Evolutionary conservation across 148 eudicot genomes (phyloP).

Genomic region (Pharnaceum exiguum): DNA sequence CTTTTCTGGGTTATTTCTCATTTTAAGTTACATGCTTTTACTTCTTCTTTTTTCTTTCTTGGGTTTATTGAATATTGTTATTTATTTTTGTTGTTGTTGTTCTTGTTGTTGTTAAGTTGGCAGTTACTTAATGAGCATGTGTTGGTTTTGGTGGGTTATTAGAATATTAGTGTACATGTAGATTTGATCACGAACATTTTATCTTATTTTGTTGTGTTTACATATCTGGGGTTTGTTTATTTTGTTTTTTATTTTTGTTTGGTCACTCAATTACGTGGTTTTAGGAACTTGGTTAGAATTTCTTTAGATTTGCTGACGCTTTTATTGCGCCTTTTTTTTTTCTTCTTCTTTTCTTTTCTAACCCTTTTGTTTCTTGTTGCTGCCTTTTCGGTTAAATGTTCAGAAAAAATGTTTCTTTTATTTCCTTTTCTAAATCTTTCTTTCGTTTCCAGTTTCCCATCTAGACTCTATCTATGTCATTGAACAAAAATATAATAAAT

Average conservation of each 20-base stretch:
- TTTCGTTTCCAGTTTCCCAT: too few relatives aligned
- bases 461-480: too few relatives aligned
- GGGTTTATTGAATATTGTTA: background rate
- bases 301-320: constrained; percentile 9
- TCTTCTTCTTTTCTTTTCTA: background rate
- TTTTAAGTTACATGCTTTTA: background rate
- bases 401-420: too few relatives aligned
- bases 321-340: background rate
- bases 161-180: too few relatives aligned
- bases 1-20: background rate
- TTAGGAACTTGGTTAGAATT: constrained; percentile 1
- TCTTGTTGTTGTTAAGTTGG: constrained; percentile 6
- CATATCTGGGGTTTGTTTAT: background rate
- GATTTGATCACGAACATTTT: constrained; percentile 15
- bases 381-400: background rate
- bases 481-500: too few relatives aligned
- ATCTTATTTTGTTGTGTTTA: too few relatives aligned
- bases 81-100: background rate
- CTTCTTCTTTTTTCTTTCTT: background rate
- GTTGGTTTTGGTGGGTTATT: too few relatives aligned
- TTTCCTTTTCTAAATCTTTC: too few relatives aligned
- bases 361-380: background rate
- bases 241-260: background rate
- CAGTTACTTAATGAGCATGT: constrained; percentile 1
- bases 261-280: constrained; percentile 6